Conservation (phyloP, 169 alveolate genomes). For the Cystoisospora suis region DNA sequence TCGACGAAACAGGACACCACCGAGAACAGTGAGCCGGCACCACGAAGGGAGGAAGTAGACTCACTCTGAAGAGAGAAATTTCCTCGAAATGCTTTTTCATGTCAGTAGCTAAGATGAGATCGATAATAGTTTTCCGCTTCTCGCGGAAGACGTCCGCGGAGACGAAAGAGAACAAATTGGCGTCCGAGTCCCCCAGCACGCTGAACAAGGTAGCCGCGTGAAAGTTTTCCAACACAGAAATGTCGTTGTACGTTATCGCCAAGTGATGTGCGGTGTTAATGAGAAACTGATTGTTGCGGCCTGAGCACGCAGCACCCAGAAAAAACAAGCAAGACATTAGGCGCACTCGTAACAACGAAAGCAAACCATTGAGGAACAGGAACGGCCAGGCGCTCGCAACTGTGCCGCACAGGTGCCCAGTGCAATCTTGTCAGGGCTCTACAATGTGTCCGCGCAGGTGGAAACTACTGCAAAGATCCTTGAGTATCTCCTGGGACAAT, state of each 20-base stretch:
- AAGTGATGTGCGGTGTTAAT: not conserved
- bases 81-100: slow-evolving; percentile 80
- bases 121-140: slow-evolving; percentile 58
- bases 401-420: too few relatives aligned
- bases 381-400: too few relatives aligned
- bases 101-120: slow-evolving; percentile 81
- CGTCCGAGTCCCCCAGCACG: not conserved
- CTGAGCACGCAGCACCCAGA: too few relatives aligned
- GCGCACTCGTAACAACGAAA: too few relatives aligned
- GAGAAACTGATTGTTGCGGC: slow-evolving; percentile 66
- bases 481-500: too few relatives aligned
- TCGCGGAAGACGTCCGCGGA: not conserved
- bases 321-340: too few relatives aligned
- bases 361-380: too few relatives aligned
- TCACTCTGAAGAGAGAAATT: slow-evolving; percentile 60
- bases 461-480: too few relatives aligned
- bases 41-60: slow-evolving; percentile 55
- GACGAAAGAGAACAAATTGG: not conserved
- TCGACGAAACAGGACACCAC: too few relatives aligned
- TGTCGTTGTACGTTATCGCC: slow-evolving; percentile 77
- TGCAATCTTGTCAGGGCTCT: too few relatives aligned
- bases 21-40: not conserved
- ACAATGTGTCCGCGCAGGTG: too few relatives aligned
- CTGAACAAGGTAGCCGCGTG: slow-evolving; percentile 77
- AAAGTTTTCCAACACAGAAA: slow-evolving; percentile 81